Base-by-base conservation (phyloP, 192 early-diverging fungal species). In the Coemansia sp. region DNA sequence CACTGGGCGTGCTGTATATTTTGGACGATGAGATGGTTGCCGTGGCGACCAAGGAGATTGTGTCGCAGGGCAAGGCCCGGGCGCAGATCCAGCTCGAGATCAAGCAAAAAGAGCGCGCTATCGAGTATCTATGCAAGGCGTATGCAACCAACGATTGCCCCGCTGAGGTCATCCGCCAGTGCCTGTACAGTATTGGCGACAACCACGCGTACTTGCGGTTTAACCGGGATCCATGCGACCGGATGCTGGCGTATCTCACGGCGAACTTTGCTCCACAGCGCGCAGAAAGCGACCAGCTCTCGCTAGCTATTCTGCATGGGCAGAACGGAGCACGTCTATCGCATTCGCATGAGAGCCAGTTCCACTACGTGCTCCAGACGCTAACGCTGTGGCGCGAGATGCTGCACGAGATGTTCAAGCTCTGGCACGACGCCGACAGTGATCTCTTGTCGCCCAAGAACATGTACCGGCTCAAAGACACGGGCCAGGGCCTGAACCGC, bases 141-240 rank as follows among this genome's bases (percentile, higher is more conserved):
- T 98, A 96, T 66, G 89, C 89, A 6, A 84, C 73, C 26, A 53
- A 69, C 7, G 76, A 85, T 7, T 79, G 93, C 38, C 69, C 87
- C 4, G 73, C 77, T 1, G 93, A 95, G 35, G 87, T 85, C 44
- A 92, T 99, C n/a, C 72, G 84, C 55, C 83, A 84, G 72, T 96
- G 95, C 68, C 85, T 99, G 19, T 97, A 99, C 78, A 94, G 91
- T 60, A 98, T 99, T 72, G 98, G 98, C 61, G 98, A 99, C 71
- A 98, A 99, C 77, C 93, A 98, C 80, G 89, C 92, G 33, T 99
- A 94, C 82, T 80, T 99, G 75, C 80, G 95, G 58, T 88, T 87
- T 46, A 92, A 91, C 70, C 87, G 96, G 53, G 96, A 99, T 76
- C 95, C 96, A 2, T 99, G 98, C 76, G 93, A 96, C 53, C 91